Conservation (phyloP, 352 stramenopile species). For the Globisporangium camurandrum region DNA sequence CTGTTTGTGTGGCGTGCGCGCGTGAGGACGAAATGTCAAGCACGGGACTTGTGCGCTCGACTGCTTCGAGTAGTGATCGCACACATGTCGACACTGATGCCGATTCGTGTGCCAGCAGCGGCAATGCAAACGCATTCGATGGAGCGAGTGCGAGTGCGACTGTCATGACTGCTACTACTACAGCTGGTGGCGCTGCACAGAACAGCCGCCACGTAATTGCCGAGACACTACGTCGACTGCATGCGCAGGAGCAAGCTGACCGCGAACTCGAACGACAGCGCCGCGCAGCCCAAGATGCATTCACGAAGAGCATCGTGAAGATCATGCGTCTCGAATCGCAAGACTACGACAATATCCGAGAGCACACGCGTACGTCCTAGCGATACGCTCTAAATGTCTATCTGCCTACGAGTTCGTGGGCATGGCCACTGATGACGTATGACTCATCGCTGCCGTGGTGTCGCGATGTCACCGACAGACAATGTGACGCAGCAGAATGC, state of each 20-base stretch:
- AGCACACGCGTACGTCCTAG: conserved; percentile 25
- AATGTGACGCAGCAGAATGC: conserved; percentile 29
- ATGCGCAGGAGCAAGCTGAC: conserved; percentile 5
- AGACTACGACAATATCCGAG: conserved; percentile 21
- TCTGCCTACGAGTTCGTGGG: neutral
- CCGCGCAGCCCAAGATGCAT: conserved; percentile 21
- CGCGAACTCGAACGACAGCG: conserved; percentile 14
- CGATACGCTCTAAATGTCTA: too few relatives aligned
- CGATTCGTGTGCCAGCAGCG: too few relatives aligned
- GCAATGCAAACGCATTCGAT: neutral
- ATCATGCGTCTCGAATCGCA: conserved; percentile 41
- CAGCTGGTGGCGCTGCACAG: neutral
- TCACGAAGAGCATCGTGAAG: conserved; percentile 40
- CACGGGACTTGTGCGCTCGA: too few relatives aligned
- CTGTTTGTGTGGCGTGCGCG: too few relatives aligned
- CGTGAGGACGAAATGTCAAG: too few relatives aligned
- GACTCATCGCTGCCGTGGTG: neutral
- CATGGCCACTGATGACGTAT: neutral
- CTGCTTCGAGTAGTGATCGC: too few relatives aligned
- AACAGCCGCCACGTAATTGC: conserved; percentile 19
- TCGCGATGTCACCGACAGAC: conserved; percentile 7
- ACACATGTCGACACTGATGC: too few relatives aligned
- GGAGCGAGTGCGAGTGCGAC: neutral
- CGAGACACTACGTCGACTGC: conserved; percentile 25
- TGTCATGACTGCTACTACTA: neutral